A percentile compares a stretch with the other conserved stretches of the same genome.
These are phyloP conservation scores for Macrotyloma uniflorum DNA, from an alignment of 306 rosid species.

Conservation along the genomic window DNA sequence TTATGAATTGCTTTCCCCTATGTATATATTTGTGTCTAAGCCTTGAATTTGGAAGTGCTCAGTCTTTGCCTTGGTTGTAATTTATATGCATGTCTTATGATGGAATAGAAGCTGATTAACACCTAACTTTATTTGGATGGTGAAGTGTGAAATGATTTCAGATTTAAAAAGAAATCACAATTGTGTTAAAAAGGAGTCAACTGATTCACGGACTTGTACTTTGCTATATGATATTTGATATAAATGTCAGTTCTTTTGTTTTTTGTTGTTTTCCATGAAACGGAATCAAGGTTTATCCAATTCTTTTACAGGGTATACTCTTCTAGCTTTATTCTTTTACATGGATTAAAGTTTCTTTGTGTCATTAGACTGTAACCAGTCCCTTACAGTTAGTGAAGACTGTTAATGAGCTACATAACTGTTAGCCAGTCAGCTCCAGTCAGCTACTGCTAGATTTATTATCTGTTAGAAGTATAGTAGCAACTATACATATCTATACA, in stretches of 20 bases:
- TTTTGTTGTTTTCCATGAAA: slow-evolving; percentile 20
- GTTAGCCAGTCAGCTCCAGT: background rate
- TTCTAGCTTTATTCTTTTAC: slow-evolving; percentile 26
- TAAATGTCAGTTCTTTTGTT: slow-evolving; percentile 14
- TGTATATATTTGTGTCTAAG: background rate
- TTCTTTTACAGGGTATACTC: slow-evolving; percentile 14
- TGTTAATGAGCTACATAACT: background rate
- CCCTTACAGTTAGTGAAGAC: background rate
- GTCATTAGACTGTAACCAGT: background rate
- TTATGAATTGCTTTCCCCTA: background rate
- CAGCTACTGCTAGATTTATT: background rate
- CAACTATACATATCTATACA: background rate
- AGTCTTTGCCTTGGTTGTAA: background rate
- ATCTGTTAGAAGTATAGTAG: background rate
- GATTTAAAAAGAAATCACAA: background rate
- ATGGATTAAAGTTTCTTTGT: slow-evolving; percentile 12
- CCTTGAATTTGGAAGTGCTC: slow-evolving; percentile 30
- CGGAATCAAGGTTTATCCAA: slow-evolving; percentile 10
- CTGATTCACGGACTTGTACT: slow-evolving; percentile 14
- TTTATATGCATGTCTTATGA: slow-evolving; percentile 31
- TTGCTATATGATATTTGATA: slow-evolving; percentile 17
- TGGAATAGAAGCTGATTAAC: slow-evolving; percentile 5
- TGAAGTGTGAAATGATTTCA: slow-evolving; percentile 18
- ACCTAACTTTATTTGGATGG: background rate
- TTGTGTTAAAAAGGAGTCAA: background rate